Evolutionary conservation across 192 early-diverging fungal species (phyloP), one percentile per base, ranked within the genome.

Genomic region (Cetraspora pellucida): DNA sequence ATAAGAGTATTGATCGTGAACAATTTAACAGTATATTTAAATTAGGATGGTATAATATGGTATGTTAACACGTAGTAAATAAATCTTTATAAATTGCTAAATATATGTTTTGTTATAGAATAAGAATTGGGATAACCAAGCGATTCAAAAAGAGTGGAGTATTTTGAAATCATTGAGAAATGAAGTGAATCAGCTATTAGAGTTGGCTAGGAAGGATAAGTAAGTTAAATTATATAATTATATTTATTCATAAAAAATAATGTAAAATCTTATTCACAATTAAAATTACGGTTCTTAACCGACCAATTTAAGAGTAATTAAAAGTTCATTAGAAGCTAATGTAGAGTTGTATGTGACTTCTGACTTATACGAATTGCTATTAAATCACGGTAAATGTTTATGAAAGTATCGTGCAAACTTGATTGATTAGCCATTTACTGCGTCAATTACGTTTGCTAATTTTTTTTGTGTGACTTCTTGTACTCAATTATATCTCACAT

Each of bases 11-110:
- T 78, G 83, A 77, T 69, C 78, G 37, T 58, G 68, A 8, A n/a
- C 76, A 47, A 81, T 88, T 61, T 66, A 82, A 79, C 72, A 86
- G 49, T 67, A 84, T 93, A 54, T 93, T 92, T 74, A 85, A 88
- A 70, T 80, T 84, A 16, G 79, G 85, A 17, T 93, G 90, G 91
- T 82, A 87, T 75, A 72, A 84, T 74, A 73, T 81, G n/a, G 83
- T 75, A 79, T 58, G 79, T 66, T 21, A 27, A 28, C 31, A 14
- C 21, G 13, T 52, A 52, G n/a, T 77, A 2, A 54, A 23, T 30
- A 25, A 31, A 6, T 58, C 21, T 23, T 30, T 43, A n/a, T 1
- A 14, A 25, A 30, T 43, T 46, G 2, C 3, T 31, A 14, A 46
- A 17, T 44, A 28, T 31, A 17, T 23, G 13, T 21, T 27, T 43